These are phyloP conservation scores for Trametes meyenii DNA, from an alignment of 768 basidiomycete species.

Conservation along the genomic window DNA sequence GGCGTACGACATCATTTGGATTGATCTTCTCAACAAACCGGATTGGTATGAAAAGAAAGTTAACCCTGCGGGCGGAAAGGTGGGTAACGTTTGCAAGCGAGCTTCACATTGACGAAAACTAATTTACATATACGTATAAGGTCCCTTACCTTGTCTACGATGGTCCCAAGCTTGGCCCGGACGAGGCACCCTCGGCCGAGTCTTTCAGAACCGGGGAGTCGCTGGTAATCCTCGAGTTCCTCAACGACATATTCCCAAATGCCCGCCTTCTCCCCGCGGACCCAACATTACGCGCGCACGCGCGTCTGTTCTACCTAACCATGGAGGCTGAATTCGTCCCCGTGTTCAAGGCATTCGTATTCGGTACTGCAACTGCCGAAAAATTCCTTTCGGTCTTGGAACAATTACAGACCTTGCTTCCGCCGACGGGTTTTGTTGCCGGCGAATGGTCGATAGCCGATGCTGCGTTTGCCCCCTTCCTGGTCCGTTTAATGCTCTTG, in stretches of 20 bases:
- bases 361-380: conserved; percentile 41
- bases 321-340: conserved; percentile 48
- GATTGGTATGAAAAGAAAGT: conserved; percentile 68
- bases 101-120: background rate
- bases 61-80: conserved; percentile 59
- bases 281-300: conserved; percentile 56
- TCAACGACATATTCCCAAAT: conserved; percentile 58
- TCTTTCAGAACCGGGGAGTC: conserved; percentile 65
- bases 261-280: conserved; percentile 54
- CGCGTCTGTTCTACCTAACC: conserved; percentile 62
- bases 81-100: no score
- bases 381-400: conserved; percentile 47
- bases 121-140: conserved; percentile 37
- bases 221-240: conserved; percentile 61
- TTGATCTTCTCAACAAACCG: conserved; percentile 66
- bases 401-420: conserved; percentile 52
- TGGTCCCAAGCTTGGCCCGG: conserved; percentile 55
- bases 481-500: conserved; percentile 49
- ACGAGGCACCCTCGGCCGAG: conserved; percentile 55
- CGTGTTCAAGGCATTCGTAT: conserved; percentile 39
- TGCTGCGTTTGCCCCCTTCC: conserved; percentile 58
- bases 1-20: conserved; percentile 52
- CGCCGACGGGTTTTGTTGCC: conserved; percentile 46
- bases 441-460: conserved; percentile 63
- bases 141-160: conserved; percentile 64